These are phyloP conservation scores for Pichia sp. DNA, from an alignment of 1,139 yeast genomes.

Conservation along the genomic window DNA sequence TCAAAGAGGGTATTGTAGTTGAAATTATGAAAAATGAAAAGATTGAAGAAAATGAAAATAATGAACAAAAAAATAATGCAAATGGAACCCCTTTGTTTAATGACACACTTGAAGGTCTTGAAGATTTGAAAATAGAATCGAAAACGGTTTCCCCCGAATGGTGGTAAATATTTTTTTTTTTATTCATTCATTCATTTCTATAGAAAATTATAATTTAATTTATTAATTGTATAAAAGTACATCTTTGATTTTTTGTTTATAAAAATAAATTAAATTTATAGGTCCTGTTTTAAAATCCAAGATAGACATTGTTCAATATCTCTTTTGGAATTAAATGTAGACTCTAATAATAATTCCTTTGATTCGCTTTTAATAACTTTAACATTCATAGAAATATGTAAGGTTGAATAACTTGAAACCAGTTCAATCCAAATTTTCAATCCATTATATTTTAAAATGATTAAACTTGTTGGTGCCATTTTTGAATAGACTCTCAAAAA, in stretches of 20 bases:
- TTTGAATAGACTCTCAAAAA: constrained; percentile 22
- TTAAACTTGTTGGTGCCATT: constrained; percentile 24
- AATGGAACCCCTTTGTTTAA: background rate
- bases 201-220: too few species aligned
- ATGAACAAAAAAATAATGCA: background rate
- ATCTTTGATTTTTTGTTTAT: too few species aligned
- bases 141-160: constrained; percentile 11
- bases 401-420: constrained; percentile 19
- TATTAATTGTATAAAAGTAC: background rate
- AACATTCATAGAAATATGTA: constrained; percentile 21
- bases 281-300: constrained; percentile 36
- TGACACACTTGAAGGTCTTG: constrained; percentile 4
- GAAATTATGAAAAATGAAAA: constrained; percentile 7
- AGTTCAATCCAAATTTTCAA: constrained; percentile 23
- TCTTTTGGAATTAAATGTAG: constrained; percentile 52
- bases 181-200: too few species aligned
- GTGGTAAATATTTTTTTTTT: constrained; percentile 26
- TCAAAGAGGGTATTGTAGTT: constrained; percentile 18
- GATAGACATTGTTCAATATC: constrained; percentile 62
- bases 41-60: background rate
- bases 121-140: constrained; percentile 10
- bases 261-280: background rate
- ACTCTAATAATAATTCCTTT: constrained; percentile 34
- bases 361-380: constrained; percentile 15
- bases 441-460: constrained; percentile 18